Base-by-base conservation (phyloP, 805 yeast species). In the Sugiyamaella boreocaroliniensis region DNA sequence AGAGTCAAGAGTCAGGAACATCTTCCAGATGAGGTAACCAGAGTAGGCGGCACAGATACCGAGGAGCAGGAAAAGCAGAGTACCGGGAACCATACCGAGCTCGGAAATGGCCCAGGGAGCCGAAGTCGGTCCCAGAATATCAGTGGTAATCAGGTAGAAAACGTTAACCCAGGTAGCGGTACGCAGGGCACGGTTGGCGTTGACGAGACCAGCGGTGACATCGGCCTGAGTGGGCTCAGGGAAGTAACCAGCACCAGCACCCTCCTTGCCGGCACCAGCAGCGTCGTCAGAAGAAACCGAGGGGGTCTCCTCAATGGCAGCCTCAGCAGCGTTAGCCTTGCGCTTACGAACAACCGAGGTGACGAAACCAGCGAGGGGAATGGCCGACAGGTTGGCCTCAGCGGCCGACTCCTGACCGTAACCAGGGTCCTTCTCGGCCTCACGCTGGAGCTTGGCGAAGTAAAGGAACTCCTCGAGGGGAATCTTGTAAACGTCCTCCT, bases 131-230 rank as follows among this genome's bases (percentile, higher is more conserved):
- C 79, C 79, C 40, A 61, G 65, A 48, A 75, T 74, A 64, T 75
- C 79, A 7, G 78, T 74, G 41, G 79, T 75, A 54, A 75, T 76
- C 40, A 76, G 64, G 59, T 68, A 74, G 63, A 75, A 74, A n/a
- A 74, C 76, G 0, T 59, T 40, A 41, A 59, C 48, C 61, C 62
- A 60, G 9, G 61, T 50, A 7, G 63, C 64, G 9, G 52, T 57
- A 48, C 63, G 57, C 20, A 58, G 40, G 26, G 57, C 53, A 40
- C 61, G 50, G 50, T 56, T 54, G 20, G 64, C 63, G 15, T 42
- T 47, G 29, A 42, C 37, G 11, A 45, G 37, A 16, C 45, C 50
- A 18, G 22, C 43, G 8, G 40, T 29, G 14, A 22, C 45, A 26
- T 32, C 45, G 14, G 44, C 53, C 26, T 43, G 45, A n/a, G 40